Conservation (phyloP, 2,329 filamentous ascomycete genomes). For the Blastomyces silverae region DNA sequence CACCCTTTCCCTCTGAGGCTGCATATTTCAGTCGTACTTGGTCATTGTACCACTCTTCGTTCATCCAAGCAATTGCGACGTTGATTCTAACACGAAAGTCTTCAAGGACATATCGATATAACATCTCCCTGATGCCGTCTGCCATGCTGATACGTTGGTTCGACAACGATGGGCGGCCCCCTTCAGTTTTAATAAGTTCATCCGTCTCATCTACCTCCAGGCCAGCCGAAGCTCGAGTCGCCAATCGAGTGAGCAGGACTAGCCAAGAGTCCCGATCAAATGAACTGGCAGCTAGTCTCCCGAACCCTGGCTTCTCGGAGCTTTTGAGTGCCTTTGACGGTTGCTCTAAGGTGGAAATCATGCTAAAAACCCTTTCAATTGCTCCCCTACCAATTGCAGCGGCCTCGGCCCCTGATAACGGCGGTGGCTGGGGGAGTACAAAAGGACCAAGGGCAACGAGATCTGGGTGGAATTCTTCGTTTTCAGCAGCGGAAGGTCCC, state of each 20-base stretch:
- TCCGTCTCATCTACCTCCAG: constrained; percentile 48
- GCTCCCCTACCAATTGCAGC: constrained; percentile 68
- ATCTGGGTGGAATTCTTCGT: constrained; percentile 61
- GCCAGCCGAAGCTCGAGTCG: constrained; percentile 67
- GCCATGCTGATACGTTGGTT: constrained; percentile 37
- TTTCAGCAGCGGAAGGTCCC: constrained; percentile 63
- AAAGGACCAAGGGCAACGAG: constrained; percentile 63
- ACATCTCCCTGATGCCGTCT: constrained; percentile 66
- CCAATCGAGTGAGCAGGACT: constrained; percentile 75
- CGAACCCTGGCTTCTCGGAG: constrained; percentile 59
- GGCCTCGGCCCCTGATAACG: constrained; percentile 63
- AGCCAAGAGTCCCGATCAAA: constrained; percentile 88
- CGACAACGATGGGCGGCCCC: constrained; percentile 20
- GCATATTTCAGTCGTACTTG: constrained; percentile 48
- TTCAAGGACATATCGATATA: constrained; percentile 81
- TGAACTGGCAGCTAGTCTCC: constrained; percentile 72
- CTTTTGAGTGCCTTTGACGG: constrained; percentile 49
- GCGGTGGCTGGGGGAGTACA: constrained; percentile 68
- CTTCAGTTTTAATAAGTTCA: constrained; percentile 29
- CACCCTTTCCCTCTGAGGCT: constrained; percentile 39
- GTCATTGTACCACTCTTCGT: constrained; percentile 97
- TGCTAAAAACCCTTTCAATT: constrained; percentile 68
- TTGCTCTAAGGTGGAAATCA: constrained; percentile 67
- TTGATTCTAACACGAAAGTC: constrained; percentile 88
- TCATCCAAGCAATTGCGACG: constrained; percentile 86